Evolutionary conservation across 106 monocot species (phyloP), one percentile per base, ranked within the genome.

Genomic region (Dendrobium huoshanense): DNA sequence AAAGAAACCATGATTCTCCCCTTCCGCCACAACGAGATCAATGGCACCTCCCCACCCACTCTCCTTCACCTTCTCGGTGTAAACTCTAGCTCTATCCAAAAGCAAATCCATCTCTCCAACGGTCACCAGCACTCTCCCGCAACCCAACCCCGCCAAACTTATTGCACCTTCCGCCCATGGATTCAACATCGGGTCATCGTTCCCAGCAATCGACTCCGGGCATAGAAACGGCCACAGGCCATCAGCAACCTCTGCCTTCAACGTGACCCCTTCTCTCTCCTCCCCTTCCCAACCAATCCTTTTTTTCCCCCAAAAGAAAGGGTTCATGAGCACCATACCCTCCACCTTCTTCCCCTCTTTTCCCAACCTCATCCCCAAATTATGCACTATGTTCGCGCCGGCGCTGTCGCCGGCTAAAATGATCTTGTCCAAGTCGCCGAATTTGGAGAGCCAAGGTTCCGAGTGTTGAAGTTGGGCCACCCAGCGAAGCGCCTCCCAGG

Each of bases 391-490:
- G 37, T 84, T 86, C n/a, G 44, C 89, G 11, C 89, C 86, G 15
- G 89, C 84, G 64, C 89, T 89, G 54, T 86, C 90, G 2, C 90
- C 90, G 42, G 54, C 81, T 3, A 90, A 19, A 85, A 87, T 85
- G 11, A 93, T 16, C n/a, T 75, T 75, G 22, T 7, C 24, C 19
- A 61, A 73, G 76, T 93, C 90, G 0, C 58, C 86, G 82, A 84
- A 78, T 3, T 47, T 17, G 19, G 73, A 27, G 5, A 93, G 44
- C 93, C 88, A 93, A 8, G 76, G 9, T 10, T 86, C 86, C 45
- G 45, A 13, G 64, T 22, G 27, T 5, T 82, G 25, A 82, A 45
- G 72, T 20, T 40, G 54, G 61, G 81, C 90, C 85, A 83, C 82
- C 87, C 84, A 87, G 20, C 19, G 25, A 27, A 87, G 81, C 1